Evolutionary conservation across 306 rosid genomes (phyloP), one percentile per base, ranked within the genome.

Genomic region (Hylodesmum podocarpum): DNA sequence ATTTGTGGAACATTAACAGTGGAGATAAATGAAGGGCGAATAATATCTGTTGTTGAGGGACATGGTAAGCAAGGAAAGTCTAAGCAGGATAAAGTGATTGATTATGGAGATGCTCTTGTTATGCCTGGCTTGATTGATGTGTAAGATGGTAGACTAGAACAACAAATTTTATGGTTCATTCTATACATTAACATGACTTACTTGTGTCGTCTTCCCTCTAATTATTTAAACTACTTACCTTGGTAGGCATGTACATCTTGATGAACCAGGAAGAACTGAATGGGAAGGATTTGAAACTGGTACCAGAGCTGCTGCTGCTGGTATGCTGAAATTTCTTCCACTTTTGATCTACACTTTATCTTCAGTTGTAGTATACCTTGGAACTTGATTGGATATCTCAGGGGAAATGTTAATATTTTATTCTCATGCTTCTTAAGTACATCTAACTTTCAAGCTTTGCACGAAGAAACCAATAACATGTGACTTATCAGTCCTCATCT

Each of bases 211-310:
- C 3, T 5, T 36, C 31, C 8, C 65, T 36, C 50, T 51, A 22
- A 28, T 68, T 57, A 9, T 27, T 29, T 80, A 36, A 80, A 66
- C 16, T 43, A 36, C 36, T 70, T 61, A 24, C 73, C 53, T 69
- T 54, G 80, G 63, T 86, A 95, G 98, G 84, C 98, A 95, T 46
- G 89, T 87, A 37, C 98, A 95, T 86, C 96, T 95, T 72, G 92
- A 95, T 66, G 98, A 95, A 68, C 98, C 98, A 2, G 98, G 98
- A 69, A 88, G 97, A 85, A 59, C 87, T 61, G 96, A 92, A 15
- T 92, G 98, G 98, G 98, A 95, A 80, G 98, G 97, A 71, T 95
- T 95, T 90, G 88, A 83, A 46, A 88, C 96, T 0, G 97, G 98
- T 55, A 95, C 97, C 36, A 84, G 77, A 86, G 98, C 98, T 70